Base-by-base conservation (phyloP, 2,329 filamentous ascomycete species). In the Monilinia polystroma region DNA sequence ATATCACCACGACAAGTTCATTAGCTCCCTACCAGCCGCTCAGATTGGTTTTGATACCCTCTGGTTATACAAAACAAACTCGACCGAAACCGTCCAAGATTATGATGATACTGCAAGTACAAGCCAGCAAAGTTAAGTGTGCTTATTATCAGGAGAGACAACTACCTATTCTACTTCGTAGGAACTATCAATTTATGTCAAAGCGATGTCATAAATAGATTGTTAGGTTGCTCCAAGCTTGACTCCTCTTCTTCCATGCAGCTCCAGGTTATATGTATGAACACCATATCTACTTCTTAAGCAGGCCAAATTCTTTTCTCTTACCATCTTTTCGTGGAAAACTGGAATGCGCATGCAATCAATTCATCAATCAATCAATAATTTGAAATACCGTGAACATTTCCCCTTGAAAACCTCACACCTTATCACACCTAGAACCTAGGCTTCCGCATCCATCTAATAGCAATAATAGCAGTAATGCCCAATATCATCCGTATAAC, bases 401-500 rank as follows among this genome's bases (percentile, higher is more conserved):
- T 18, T 47, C 7, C 45, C 20, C 16, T 49, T n/a, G 16, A 20
- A 18, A 38, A 38, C 11, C 18, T 35, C 16, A 47, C 45, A 47
- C 8, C 45, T 47, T 35, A 10, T 45, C 51, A 32, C 51, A 32
- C 3, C 26, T 11, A 4, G 10, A 59, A 16, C 16, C 2, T 5
- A 63, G 4, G 6, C 83, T 29, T 43, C 54, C 2, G 23, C 1
- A 47, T n/a, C 41, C 41, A 7, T 20, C 0, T 43, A 38, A 70
- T 66, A 69, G 51, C 66, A 18, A 52, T 26, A 43, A 59, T 65
- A 69, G 51, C 66, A 18, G 43, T 26, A 43, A 65, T 65, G 63
- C 11, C 53, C 11, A 67, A 66, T 52, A 79, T 84, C 72, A 80
- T 83, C 71, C 79, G 83, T 60, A 78, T 84, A 69, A 84, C 82